Conservation (phyloP, 2,329 filamentous ascomycete genomes). For the Sporothrix brunneoviolacea region DNA sequence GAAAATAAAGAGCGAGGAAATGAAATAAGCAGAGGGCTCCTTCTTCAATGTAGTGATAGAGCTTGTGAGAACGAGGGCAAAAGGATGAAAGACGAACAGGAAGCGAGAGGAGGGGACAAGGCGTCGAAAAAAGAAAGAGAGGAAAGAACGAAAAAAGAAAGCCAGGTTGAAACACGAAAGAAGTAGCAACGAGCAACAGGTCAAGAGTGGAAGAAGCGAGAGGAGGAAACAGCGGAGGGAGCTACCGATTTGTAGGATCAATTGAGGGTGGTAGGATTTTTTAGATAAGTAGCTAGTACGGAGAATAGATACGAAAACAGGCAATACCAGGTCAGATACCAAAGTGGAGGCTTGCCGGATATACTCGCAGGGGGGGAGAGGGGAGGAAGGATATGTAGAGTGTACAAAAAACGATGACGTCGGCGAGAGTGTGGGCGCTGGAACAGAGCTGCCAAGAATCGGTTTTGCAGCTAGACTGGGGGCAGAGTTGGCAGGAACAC, state of each 20-base stretch:
- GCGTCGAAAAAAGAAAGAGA: neutral
- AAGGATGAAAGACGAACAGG: neutral
- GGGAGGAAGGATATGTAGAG: too few relatives aligned
- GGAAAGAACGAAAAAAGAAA: neutral
- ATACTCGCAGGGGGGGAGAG: too few relatives aligned
- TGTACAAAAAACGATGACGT: constrained; percentile 9
- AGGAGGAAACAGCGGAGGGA: constrained; percentile 1
- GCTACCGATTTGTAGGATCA: neutral
- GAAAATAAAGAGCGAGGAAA: neutral
- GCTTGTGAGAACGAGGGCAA: neutral
- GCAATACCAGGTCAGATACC: neutral
- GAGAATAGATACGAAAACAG: neutral
- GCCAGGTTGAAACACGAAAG: neutral
- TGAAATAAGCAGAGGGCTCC: neutral
- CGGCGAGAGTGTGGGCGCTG: neutral
- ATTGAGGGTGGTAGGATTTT: neutral
- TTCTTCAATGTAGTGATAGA: too few relatives aligned
- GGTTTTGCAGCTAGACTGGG: constrained; percentile 3
- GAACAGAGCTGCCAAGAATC: constrained; percentile 8
- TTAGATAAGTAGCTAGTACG: neutral
- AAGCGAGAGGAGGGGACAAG: neutral
- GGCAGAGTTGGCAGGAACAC: constrained; percentile 2
- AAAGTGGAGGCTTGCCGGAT: neutral
- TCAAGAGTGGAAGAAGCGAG: neutral
- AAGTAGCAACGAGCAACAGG: neutral